Conservation (phyloP, 768 basidiomycete genomes). For the Tylopilus felleus region DNA sequence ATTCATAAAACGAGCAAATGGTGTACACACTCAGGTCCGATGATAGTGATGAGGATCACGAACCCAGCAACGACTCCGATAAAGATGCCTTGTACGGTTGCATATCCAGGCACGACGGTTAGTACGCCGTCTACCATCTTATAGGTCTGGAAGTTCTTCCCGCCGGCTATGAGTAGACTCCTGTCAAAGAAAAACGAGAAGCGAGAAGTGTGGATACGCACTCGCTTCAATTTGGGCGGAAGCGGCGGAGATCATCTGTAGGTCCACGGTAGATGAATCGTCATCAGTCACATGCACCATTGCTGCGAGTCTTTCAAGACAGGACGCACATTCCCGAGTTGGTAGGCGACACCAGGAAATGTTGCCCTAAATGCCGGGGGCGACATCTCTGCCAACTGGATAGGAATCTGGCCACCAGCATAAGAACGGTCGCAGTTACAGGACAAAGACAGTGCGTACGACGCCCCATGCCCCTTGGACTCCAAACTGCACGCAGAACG, state of each 20-base stretch:
- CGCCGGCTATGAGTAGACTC: slow-evolving; percentile 47
- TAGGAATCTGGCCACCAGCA: slow-evolving; percentile 47
- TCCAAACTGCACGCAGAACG: slow-evolving; percentile 83
- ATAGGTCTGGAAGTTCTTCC: slow-evolving; percentile 50
- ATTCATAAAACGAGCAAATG: neutral
- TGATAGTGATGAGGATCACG: slow-evolving; percentile 67
- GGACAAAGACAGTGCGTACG: slow-evolving; percentile 38
- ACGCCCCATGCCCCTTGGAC: slow-evolving; percentile 93
- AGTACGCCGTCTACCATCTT: slow-evolving; percentile 40
- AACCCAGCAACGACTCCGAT: slow-evolving; percentile 80
- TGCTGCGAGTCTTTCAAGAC: neutral
- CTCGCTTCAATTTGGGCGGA: slow-evolving; percentile 79
- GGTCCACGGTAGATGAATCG: neutral
- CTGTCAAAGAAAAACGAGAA: neutral
- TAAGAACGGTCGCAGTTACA: neutral
- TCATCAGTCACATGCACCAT: neutral
- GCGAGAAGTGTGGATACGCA: slow-evolving; percentile 25
- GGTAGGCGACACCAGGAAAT: slow-evolving; percentile 84
- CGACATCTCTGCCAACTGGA: slow-evolving; percentile 80
- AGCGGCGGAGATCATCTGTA: slow-evolving; percentile 63
- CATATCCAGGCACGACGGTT: slow-evolving; percentile 58
- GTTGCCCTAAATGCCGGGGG: slow-evolving; percentile 88
- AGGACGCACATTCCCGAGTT: slow-evolving; percentile 60
- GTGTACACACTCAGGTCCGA: slow-evolving; percentile 73
- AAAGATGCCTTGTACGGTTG: slow-evolving; percentile 80